Evolutionary conservation across 108 stramenopile genomes (phyloP).

Genomic region (Epithemia pelagica): DNA sequence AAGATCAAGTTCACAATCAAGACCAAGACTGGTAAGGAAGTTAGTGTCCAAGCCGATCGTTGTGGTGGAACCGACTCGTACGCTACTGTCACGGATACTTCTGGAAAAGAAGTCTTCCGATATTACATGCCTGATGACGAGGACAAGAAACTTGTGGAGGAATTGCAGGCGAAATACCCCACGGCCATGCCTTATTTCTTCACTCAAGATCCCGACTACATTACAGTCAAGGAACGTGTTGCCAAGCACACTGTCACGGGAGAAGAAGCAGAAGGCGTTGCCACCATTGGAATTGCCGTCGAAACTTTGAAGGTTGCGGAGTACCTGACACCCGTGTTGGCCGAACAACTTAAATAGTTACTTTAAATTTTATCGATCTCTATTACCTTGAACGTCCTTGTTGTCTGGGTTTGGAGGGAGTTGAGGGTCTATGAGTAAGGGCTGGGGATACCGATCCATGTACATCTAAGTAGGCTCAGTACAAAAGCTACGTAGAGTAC

Average conservation of each 20-base stretch:
- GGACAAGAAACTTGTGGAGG: constrained; percentile 71
- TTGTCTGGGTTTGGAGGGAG: no score
- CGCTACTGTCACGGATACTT: constrained; percentile 60
- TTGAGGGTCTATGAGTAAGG: no score
- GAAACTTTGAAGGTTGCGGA: constrained; percentile 86
- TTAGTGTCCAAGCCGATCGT: constrained; percentile 85
- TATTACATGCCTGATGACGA: constrained; percentile 91
- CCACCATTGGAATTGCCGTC: constrained; percentile 85
- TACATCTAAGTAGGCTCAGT: no score
- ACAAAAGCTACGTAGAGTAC: no score
- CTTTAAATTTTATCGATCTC: no score
- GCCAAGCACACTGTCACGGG: constrained; percentile 65
- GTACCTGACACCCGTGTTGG: constrained; percentile 69
- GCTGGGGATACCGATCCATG: no score
- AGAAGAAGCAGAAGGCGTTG: constrained; percentile 72
- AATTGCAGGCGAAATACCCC: constrained; percentile 76
- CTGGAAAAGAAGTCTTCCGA: constrained; percentile 76
- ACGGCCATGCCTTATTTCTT: constrained; percentile 94
- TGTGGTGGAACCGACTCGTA: constrained; percentile 83
- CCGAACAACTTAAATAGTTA: constrained; percentile 46
- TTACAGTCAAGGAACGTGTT: constrained; percentile 90
- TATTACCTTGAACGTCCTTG: no score
- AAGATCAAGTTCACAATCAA: constrained; percentile 92
- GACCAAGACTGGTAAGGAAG: constrained; percentile 83
- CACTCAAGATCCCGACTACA: constrained; percentile 91